Evolutionary conservation across 2,329 filamentous ascomycete genomes (phyloP), one percentile per base, ranked within the genome.

Genomic region (Trichoderma sp.): DNA sequence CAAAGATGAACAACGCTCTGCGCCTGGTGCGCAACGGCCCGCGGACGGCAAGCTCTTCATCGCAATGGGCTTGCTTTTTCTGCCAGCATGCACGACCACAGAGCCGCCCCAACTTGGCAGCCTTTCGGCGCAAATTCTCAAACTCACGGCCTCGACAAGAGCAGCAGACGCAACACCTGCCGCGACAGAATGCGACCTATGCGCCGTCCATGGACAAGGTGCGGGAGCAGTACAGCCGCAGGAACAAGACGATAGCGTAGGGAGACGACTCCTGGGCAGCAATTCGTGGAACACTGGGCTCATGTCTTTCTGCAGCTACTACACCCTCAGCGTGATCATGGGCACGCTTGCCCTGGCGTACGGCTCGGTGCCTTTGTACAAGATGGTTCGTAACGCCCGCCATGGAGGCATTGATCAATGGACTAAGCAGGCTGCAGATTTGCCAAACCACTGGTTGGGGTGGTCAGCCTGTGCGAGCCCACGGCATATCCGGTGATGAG

Each of bases 391-490:
- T 6, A 19, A 17, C 0, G 15, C 5, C 1, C 1, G 12, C 19
- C 1, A 10, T 15, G n/a, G 12, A 37, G 32, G 27, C 22, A 12
- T 48, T 60, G 74, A 42, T 39, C 29, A 56, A 42, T 48, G 10
- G 10, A 37, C 67, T 67, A 37, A 59, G n/a, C n/a, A 19, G 13
- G 22, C 35, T 64, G 13, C 19, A 74, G 89, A 93, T 94, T 76
- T 94, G 92, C 81, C 89, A 91, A 81, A 92, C 91, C 17, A 94
- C 90, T 13, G 92, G 94, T 74, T 98, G 93, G 93, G 93, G 93
- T 74, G 94, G 94, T 48, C 93, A 97, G 77, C 94, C 94, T 35
- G 87, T 97, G 71, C 92, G 93, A 76, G 93, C 93, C 54, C 90
- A 92, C 81, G 81, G 81, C 60, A 79, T 80, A 58, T 77, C 76